These are phyloP conservation scores for Boletus sp. DNA, from an alignment of 768 basidiomycete species.

Conservation along the genomic window DNA sequence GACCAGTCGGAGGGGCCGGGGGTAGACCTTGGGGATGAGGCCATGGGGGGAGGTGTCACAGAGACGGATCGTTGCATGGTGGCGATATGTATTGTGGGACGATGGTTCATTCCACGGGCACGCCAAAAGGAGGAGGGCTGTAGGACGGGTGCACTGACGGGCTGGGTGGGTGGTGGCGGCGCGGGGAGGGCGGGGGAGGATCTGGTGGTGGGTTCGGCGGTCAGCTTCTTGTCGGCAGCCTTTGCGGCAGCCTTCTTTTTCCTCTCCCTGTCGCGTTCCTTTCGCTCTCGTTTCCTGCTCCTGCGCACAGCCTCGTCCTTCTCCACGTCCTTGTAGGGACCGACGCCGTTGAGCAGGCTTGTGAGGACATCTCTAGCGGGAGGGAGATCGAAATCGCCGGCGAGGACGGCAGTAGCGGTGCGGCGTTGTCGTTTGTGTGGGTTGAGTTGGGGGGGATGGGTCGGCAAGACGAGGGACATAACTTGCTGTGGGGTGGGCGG, in stretches of 20 bases:
- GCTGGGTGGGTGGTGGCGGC: slow-evolving; percentile 15
- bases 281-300: slow-evolving; percentile 48
- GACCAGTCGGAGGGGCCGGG: slow-evolving; percentile 75
- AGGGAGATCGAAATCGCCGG: slow-evolving; percentile 67
- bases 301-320: slow-evolving; percentile 54
- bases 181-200: slow-evolving; percentile 18
- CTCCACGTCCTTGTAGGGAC: slow-evolving; percentile 60
- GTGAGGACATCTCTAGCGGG: slow-evolving; percentile 75
- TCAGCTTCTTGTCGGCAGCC: slow-evolving; percentile 33
- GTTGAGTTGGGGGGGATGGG: slow-evolving; percentile 10
- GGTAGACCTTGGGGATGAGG: slow-evolving; percentile 66
- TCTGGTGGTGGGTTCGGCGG: slow-evolving; percentile 12
- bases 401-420: slow-evolving; percentile 71
- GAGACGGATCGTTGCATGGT: slow-evolving; percentile 68
- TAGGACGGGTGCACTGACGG: slow-evolving; percentile 29
- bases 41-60: slow-evolving; percentile 67
- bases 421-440: slow-evolving; percentile 44
- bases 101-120: slow-evolving; percentile 39
- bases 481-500: slow-evolving; percentile 4
- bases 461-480: slow-evolving; percentile 23
- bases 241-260: slow-evolving; percentile 38
- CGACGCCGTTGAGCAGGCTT: slow-evolving; percentile 73
- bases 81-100: slow-evolving; percentile 68
- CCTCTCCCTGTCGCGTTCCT: slow-evolving; percentile 49
- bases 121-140: slow-evolving; percentile 59